phyloP scores from a whole-genome alignment of 2,329 filamentous ascomycete genomes.

The Colletotrichum lini region DNA sequence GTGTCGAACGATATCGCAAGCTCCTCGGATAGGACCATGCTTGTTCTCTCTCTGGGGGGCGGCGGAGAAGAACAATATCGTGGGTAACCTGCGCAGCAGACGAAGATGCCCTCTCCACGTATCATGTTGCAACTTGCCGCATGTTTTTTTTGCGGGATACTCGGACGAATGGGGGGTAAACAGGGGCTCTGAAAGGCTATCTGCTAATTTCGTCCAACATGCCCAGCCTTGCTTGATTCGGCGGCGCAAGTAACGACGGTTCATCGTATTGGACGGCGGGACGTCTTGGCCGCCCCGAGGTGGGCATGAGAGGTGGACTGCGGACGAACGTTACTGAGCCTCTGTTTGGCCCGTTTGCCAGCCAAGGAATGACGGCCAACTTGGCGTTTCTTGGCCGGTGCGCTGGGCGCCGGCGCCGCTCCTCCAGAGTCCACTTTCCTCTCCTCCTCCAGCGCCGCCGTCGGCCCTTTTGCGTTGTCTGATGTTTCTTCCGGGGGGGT shows the following conservation, averaged over 20 bases:
- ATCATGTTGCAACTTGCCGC: constrained; percentile 3
- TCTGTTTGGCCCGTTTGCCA: constrained; percentile 15
- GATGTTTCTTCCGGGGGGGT: neutral
- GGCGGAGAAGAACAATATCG: constrained; percentile 13
- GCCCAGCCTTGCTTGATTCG: constrained; percentile 19
- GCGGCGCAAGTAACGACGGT: neutral
- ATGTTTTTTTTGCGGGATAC: constrained; percentile 22
- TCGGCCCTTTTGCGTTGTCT: constrained; percentile 10
- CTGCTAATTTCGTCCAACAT: constrained; percentile 15
- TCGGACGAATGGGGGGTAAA: constrained; percentile 4
- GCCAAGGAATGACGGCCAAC: constrained; percentile 33
- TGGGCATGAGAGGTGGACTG: constrained; percentile 21
- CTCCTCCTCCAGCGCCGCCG: constrained; percentile 34
- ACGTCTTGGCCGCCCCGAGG: constrained; percentile 38
- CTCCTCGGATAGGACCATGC: constrained; percentile 22
- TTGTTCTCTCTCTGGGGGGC: no score
- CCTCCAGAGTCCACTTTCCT: constrained; percentile 35
- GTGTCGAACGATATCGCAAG: constrained; percentile 29
- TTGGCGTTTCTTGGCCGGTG: constrained; percentile 35
- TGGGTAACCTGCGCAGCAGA: constrained; percentile 11
- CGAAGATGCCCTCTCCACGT: neutral
- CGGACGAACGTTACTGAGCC: neutral
- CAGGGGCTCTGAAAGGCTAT: neutral
- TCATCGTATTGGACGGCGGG: constrained; percentile 33
- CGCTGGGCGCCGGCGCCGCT: constrained; percentile 23